Percentiles rank a stretch among this genome's conserved stretches.
Evolutionary conservation across 768 basidiomycete genomes (phyloP).

Genomic region (Boletus rex-veris): DNA sequence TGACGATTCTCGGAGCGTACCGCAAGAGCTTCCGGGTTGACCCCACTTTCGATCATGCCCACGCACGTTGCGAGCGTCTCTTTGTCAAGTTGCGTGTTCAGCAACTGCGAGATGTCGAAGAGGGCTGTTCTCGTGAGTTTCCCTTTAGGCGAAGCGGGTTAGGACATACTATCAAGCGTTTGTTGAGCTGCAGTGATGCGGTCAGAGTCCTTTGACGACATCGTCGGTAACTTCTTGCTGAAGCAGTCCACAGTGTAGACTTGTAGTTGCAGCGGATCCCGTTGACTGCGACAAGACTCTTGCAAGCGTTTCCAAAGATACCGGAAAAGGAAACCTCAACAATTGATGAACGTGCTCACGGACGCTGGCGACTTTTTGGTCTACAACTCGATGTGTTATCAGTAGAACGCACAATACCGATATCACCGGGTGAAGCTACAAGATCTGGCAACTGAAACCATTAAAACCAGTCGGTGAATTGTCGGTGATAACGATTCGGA

Average conservation of each 20-base stretch:
- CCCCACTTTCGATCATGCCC: slow-evolving; percentile 87
- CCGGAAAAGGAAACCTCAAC: neutral
- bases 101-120: slow-evolving; percentile 81
- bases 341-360: too few relatives aligned
- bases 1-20: slow-evolving; percentile 42
- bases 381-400: too few relatives aligned
- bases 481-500: too few relatives aligned
- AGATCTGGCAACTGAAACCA: too few relatives aligned
- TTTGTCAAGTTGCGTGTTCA: slow-evolving; percentile 86
- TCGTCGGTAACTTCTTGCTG: neutral
- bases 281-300: too few relatives aligned
- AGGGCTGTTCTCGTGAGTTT: slow-evolving; percentile 50
- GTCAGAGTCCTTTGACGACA: slow-evolving; percentile 53
- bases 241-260: too few relatives aligned
- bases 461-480: too few relatives aligned
- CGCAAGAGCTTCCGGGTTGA: slow-evolving; percentile 89
- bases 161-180: slow-evolving; percentile 62
- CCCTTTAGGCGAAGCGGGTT: neutral
- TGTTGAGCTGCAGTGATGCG: slow-evolving; percentile 62
- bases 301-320: too few relatives aligned
- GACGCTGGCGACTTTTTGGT: too few relatives aligned
- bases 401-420: too few relatives aligned
- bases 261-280: too few relatives aligned
- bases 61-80: slow-evolving; percentile 91
- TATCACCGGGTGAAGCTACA: too few relatives aligned